Evolutionary conservation across 306 rosid species (phyloP), one percentile per base, ranked within the genome.

Genomic region (Cyamopsis tetragonoloba): DNA sequence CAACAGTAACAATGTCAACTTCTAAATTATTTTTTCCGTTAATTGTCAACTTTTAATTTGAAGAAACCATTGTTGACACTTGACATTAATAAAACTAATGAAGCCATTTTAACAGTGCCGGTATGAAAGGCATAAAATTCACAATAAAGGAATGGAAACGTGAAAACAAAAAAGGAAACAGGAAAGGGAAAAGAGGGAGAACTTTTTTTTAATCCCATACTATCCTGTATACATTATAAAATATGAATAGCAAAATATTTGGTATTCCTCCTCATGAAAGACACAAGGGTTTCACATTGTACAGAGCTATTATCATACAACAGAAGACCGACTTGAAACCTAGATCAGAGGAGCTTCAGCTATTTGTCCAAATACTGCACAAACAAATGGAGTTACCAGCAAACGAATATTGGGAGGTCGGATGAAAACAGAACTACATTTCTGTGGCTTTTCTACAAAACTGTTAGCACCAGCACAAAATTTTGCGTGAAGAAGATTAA

Each of bases 391-490:
- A 67, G 26, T 13, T 26, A 15, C 30, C n/a, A 6, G 73, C 70
- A 57, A 72, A 57, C 57, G 35, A 77, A 68, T 72, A 47, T 30
- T 60, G 55, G 59, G 59, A 67, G 48, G 42, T 30, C 43, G 42
- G 65, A 56, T 22, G 77, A 73, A 73, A 74, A 39, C 51, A 66
- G 63, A 49, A 82, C 69, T 64, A 69, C 73, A 74, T 77, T 69
- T 66, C 80, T 70, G 68, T 70, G 58, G 69, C 66, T 75, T 69
- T 71, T 81, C 80, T 74, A 81, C 70, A 73, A 75, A 81, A 74
- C 78, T 69, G 75, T 75, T 63, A 30, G 58, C 58, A 24, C 79
- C 22, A 77, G 63, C 74, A 47, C 79, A 77, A 67, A 72, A 48
- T n/a, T 62, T 41, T n/a, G n/a, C 53, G 63, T 58, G 37, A 9